Evolutionary conservation across 2,329 filamentous ascomycete genomes (phyloP), one percentile per base, ranked within the genome.

Genomic region (Colletotrichum tanaceti): DNA sequence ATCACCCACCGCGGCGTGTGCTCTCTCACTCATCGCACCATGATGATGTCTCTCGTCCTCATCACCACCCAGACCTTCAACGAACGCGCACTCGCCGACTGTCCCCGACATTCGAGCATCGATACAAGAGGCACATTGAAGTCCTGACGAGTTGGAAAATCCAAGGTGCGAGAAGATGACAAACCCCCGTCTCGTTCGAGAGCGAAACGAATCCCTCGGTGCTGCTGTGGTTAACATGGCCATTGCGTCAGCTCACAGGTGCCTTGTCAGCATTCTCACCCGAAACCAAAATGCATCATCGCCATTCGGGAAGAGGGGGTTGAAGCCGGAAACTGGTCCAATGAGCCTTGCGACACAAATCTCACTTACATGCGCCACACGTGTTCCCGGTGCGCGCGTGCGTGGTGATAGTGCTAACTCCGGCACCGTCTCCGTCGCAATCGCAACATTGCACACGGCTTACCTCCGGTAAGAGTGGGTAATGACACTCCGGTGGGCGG

Each of bases 321-420:
- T 28, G 7, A 35, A 2, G 9, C 4, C 14, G 24, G 24, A 24
- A 46, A 9, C n/a, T 11, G 55, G 5, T 43, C 55, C 35, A 18
- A 39, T 24, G 32, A 46, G 28, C 22, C 24, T 38, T 14, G 38
- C 28, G 5, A 1, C 3, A 10, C 28, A 16, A 3, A 39, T n/a
- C 22, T 20, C 22, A 28, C 24, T 16, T 46, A 22, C n/a, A n/a
- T n/a, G 46, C 5, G 32, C 4, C 14, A 13, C 35, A 39, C 44
- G 60, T 16, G 9, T 24, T 18, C 47, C 28, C 5, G 28, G 28
- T 9, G 28, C 28, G 28, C 7, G 28, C 28, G 28, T 16, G 11
- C 4, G 20, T 64, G 65, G 65, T 22, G 60, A 64, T 68, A 64
- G 28, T 44, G 60, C 46, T 64, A 68, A 68, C 28, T 68, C 65